phyloP scores from a whole-genome alignment of 495 filamentous ascomycete genomes.

The Podospora appendiculata region DNA sequence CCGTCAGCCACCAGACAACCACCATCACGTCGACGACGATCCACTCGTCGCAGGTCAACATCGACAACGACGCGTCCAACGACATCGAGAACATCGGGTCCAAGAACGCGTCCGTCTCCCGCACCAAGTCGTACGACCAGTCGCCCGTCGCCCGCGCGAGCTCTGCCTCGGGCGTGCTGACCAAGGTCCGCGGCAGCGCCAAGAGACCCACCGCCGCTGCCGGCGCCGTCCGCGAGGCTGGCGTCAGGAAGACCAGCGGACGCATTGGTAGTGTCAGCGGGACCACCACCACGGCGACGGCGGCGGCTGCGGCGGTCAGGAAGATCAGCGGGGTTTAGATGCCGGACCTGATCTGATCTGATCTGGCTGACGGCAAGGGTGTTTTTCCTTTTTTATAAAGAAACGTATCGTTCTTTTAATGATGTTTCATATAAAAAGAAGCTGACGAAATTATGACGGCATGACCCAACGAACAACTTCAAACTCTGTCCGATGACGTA shows the following conservation, averaged over 20 bases:
- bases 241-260: constrained; percentile 88
- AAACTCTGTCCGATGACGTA: too few species aligned
- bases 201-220: constrained; percentile 48
- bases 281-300: constrained; percentile 17
- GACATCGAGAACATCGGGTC: constrained; percentile 45
- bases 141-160: constrained; percentile 43
- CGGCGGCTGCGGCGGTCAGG: constrained; percentile 18
- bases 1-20: constrained; percentile 44
- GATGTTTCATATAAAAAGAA: too few species aligned
- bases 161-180: constrained; percentile 58
- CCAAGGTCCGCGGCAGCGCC: constrained; percentile 59
- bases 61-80: constrained; percentile 48
- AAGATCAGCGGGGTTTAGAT: constrained; percentile 33
- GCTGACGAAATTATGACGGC: background rate
- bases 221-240: constrained; percentile 42
- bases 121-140: constrained; percentile 58
- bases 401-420: too few species aligned
- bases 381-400: too few species aligned
- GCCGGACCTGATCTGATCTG: background rate
- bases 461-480: background rate
- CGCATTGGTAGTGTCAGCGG: constrained; percentile 71
- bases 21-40: constrained; percentile 54
- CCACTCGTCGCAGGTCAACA: constrained; percentile 30
- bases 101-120: constrained; percentile 14
- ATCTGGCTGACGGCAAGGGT: too few species aligned